Evolutionary conservation across 768 basidiomycete genomes (phyloP).

Genomic region (Symmetrospora coprosmae): DNA sequence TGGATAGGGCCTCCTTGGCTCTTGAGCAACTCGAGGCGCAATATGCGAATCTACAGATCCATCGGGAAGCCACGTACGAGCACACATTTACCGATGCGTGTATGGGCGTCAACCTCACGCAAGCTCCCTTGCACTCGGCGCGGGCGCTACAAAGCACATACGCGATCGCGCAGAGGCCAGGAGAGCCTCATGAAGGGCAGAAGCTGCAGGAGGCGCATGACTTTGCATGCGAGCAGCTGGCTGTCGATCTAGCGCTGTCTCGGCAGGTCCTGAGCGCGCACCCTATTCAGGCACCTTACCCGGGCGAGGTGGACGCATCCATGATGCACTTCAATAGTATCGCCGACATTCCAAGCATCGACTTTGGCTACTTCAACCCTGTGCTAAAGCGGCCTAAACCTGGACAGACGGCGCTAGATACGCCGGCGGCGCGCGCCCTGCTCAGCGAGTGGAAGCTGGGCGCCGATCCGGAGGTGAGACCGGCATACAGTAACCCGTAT

Average conservation of each 20-base stretch:
- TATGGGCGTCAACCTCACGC: too few relatives aligned
- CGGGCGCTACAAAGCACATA: too few relatives aligned
- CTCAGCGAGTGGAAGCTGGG: slow-evolving; percentile 19
- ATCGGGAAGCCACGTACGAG: too few relatives aligned
- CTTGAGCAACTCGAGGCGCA: too few relatives aligned
- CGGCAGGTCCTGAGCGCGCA: neutral
- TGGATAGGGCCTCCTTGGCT: too few relatives aligned
- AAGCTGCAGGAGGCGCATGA: neutral
- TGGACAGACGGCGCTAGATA: neutral
- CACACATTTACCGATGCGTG: too few relatives aligned
- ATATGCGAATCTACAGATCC: too few relatives aligned
- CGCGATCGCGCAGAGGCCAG: too few relatives aligned
- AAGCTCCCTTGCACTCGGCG: too few relatives aligned
- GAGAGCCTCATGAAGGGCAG: neutral
- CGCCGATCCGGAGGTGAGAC: neutral
- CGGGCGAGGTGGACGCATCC: neutral
- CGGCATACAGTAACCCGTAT: slow-evolving; percentile 1
- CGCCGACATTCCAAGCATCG: neutral
- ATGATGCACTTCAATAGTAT: neutral
- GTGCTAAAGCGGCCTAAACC: neutral
- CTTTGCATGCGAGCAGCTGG: slow-evolving; percentile 14
- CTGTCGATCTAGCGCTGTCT: slow-evolving; percentile 2
- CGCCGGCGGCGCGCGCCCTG: slow-evolving; percentile 5
- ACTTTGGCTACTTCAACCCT: slow-evolving; percentile 4
- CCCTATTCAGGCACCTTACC: neutral